Evolutionary conservation across 345 rosid species (phyloP), one percentile per base, ranked within the genome.

Genomic region (Gossypium herbaceum): DNA sequence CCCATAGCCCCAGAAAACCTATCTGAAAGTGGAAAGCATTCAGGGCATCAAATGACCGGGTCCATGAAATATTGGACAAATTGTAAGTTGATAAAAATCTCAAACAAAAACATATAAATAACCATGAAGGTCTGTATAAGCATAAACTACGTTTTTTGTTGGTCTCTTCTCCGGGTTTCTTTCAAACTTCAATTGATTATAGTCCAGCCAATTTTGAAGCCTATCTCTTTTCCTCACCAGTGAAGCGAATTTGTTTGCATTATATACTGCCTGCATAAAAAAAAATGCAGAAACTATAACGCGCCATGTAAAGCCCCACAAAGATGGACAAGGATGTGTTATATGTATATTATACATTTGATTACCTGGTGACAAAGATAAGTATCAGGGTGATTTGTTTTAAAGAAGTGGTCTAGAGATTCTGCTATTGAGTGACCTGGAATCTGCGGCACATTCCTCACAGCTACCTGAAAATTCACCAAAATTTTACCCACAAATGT

Each of bases 1-100:
- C 97, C 85, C 93, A 88, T 24, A 93, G 89, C 74, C 99, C 97
- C 19, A 88, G 82, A 84, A 88, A 93, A 57, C 98, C 98, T n/a
- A 50, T 82, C 99, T 95, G 93, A 76, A 83, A 71, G 47, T 29
- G 17, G 65, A 72, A 76, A 63, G 76, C 56, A 73, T 47, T 51
- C 44, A 9, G 68, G 16, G 9, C 27, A 80, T 68, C 82, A 78
- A 70, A 71, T 63, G 66, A 34, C 10, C 12, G 51, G 22, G 51
- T 56, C 50, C 61, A 12, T 50, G 63, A 20, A 59, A n/a, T 48
- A 43, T 65, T 20, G 22, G 15, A 68, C 16, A 39, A 50, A 25
- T 16, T 27, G 2, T 48, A 68, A 13, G 44, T 50, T 25, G 58
- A 16, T 68, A 50, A 50, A 68, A 25, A 24, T 9, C 44, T 25